phyloP scores from a whole-genome alignment of 192 early-diverging fungal genomes.

The Linnemannia hyalina region DNA sequence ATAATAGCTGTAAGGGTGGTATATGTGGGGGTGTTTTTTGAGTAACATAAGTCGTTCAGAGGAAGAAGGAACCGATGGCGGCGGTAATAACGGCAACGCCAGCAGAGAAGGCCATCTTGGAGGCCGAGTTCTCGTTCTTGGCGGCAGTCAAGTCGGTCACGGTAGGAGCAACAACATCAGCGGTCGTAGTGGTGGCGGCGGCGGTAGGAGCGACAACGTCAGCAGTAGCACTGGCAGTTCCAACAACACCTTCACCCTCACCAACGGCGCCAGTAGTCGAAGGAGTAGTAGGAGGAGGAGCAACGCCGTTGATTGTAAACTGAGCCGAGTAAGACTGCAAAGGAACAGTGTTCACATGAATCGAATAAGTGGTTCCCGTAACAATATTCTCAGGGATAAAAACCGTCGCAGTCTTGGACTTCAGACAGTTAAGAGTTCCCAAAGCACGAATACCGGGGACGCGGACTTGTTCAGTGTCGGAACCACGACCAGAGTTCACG shows the following conservation, averaged over 20 bases:
- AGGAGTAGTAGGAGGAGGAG: neutral
- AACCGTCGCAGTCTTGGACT: constrained; percentile 4
- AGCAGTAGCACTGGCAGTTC: neutral
- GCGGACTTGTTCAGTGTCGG: constrained; percentile 8
- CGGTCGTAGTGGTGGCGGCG: neutral
- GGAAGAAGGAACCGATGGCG: constrained; percentile 23
- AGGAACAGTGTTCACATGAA: constrained; percentile 18
- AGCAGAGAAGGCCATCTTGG: constrained; percentile 24
- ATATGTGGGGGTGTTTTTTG: neutral
- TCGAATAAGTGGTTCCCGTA: constrained; percentile 6
- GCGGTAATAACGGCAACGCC: constrained; percentile 29
- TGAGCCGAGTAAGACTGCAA: constrained; percentile 28
- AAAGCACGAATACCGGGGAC: constrained; percentile 5
- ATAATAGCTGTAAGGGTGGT: neutral
- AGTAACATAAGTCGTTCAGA: constrained; percentile 11
- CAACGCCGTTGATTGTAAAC: constrained; percentile 16
- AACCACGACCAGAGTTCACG: neutral
- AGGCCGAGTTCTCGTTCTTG: constrained; percentile 2
- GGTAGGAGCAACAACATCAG: neutral
- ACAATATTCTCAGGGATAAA: neutral
- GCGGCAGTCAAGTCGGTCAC: neutral
- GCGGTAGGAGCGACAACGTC: neutral
- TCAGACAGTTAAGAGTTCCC: constrained; percentile 15
- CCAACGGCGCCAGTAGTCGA: neutral
- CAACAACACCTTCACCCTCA: neutral